A percentile compares a stretch with the other conserved stretches of the same genome.
Evolutionary conservation across 2,329 filamentous ascomycete genomes (phyloP).

Genomic region (Stylonectria norvegica): DNA sequence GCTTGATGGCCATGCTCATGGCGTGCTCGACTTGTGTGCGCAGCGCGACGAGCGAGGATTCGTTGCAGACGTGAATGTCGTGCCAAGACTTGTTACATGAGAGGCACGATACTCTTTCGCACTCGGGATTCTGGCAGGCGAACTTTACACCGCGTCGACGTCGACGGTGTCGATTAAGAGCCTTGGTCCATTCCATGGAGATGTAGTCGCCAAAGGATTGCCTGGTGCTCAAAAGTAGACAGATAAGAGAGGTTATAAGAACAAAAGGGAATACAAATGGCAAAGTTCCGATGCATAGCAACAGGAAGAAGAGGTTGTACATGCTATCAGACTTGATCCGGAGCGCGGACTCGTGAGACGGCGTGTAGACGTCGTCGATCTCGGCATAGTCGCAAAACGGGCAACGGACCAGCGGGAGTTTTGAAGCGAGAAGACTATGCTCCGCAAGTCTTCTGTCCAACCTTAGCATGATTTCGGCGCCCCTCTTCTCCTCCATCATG

Average conservation of each 20-base stretch:
- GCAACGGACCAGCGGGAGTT: slow-evolving; percentile 74
- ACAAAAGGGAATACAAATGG: slow-evolving; percentile 54
- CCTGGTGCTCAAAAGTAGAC: slow-evolving; percentile 42
- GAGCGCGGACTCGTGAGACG: slow-evolving; percentile 51
- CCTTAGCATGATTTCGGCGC: slow-evolving; percentile 66
- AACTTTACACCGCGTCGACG: slow-evolving; percentile 74
- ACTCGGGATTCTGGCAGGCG: slow-evolving; percentile 67
- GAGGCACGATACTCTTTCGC: slow-evolving; percentile 71
- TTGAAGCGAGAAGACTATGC: slow-evolving; percentile 69
- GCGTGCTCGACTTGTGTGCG: slow-evolving; percentile 89
- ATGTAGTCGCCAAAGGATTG: slow-evolving; percentile 42
- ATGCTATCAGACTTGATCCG: slow-evolving; percentile 53
- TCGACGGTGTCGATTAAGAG: slow-evolving; percentile 65
- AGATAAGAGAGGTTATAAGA: slow-evolving; percentile 44
- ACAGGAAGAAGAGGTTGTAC: slow-evolving; percentile 47
- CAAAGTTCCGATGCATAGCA: slow-evolving; percentile 51
- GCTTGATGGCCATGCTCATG: slow-evolving; percentile 90
- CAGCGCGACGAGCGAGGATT: slow-evolving; percentile 74
- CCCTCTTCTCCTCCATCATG: slow-evolving; percentile 65
- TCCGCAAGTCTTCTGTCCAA: slow-evolving; percentile 77
- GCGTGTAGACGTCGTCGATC: slow-evolving; percentile 71
- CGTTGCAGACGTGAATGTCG: slow-evolving; percentile 87
- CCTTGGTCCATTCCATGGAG: slow-evolving; percentile 49
- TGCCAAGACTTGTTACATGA: slow-evolving; percentile 79
- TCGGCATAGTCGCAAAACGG: slow-evolving; percentile 93